phyloP scores from a whole-genome alignment of 2,329 filamentous ascomycete species.

The Phoma sp. region DNA sequence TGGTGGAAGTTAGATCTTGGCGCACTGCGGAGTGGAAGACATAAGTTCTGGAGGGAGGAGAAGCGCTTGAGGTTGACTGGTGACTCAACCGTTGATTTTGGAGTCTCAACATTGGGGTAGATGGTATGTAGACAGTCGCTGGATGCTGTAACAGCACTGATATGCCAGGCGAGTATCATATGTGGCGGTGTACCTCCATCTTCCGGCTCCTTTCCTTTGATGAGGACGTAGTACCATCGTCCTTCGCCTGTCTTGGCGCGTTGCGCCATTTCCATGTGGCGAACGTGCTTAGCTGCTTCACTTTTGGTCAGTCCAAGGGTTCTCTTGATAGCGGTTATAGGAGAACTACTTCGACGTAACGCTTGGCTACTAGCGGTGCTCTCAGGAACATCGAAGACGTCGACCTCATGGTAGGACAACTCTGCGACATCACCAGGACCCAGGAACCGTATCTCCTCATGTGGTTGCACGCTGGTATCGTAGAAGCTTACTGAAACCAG shows the following conservation, averaged over 20 bases:
- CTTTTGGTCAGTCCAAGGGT: not conserved
- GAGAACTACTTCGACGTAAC: not conserved
- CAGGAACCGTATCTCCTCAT: conserved; percentile 29
- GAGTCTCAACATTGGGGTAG: not conserved
- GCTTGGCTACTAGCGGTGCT: not conserved
- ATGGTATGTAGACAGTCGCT: conserved; percentile 23
- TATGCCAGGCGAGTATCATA: conserved; percentile 23
- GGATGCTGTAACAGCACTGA: conserved; percentile 12
- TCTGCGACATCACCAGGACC: conserved; percentile 25
- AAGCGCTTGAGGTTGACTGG: conserved; percentile 8
- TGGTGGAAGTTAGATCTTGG: conserved; percentile 4
- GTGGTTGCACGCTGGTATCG: conserved; percentile 23
- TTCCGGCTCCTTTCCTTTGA: conserved; percentile 3
- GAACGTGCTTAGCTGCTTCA: not conserved
- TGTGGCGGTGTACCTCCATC: conserved; percentile 9
- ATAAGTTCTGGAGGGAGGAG: conserved; percentile 18
- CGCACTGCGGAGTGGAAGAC: not conserved
- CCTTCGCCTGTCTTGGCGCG: conserved; percentile 20
- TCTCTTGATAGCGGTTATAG: not conserved
- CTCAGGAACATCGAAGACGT: conserved; percentile 21
- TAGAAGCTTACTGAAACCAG: conserved; percentile 32
- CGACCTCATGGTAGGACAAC: conserved; percentile 32
- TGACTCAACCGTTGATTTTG: not conserved
- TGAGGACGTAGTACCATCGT: conserved; percentile 25
- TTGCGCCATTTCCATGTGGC: conserved; percentile 1